phyloP scores from a whole-genome alignment of 345 rosid species.

The Citrus sinensis region DVS_A1.0 CM039169.1:2902501-2903000 shows the following conservation, averaged over 20 bases:
- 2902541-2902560: constrained; percentile 31
- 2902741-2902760: constrained; percentile 4
- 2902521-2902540: constrained; percentile 57
- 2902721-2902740: constrained; percentile 8
- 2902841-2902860: constrained; percentile 85
- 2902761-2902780: constrained; percentile 42
- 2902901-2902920: constrained; percentile 78
- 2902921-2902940: constrained; percentile 73
- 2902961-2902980: constrained; percentile 79
- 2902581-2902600: constrained; percentile 22
- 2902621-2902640: constrained; percentile 41
- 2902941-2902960: constrained; percentile 90
- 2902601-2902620: constrained; percentile 15
- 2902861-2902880: constrained; percentile 76
- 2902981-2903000: constrained; percentile 68
- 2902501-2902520: constrained; percentile 60
- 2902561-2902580: constrained; percentile 31
- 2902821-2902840: constrained; percentile 77
- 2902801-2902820: constrained; percentile 55
- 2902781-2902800: constrained; percentile 77
- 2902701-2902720: constrained; percentile 14
- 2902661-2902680: constrained; percentile 15
- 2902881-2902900: constrained; percentile 47
- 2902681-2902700: constrained; percentile 28
- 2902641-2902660: constrained; percentile 34